Evolutionary conservation across 768 basidiomycete genomes (phyloP).

Genomic region (Lactarius tabidus): DNA sequence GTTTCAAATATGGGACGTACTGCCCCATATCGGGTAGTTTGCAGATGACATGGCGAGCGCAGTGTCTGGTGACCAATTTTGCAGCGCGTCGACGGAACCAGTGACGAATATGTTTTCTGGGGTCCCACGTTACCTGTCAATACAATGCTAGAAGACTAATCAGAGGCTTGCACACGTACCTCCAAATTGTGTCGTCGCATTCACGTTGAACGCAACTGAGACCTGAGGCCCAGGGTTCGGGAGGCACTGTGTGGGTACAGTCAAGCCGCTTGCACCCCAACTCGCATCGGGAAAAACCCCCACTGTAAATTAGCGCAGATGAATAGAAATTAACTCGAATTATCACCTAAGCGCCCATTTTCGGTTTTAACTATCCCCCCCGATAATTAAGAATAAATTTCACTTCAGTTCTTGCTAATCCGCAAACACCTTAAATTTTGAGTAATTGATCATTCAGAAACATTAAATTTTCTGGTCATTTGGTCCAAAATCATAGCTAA

Average conservation of each 20-base stretch:
- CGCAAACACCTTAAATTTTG: too few species aligned
- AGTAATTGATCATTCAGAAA: too few species aligned
- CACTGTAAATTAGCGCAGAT: too few species aligned
- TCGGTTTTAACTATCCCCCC: too few species aligned
- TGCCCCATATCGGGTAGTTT: constrained; percentile 65
- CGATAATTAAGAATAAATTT: too few species aligned
- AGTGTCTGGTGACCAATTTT: constrained; percentile 55
- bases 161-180: constrained; percentile 38
- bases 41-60: constrained; percentile 52
- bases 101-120: constrained; percentile 69
- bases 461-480: too few species aligned
- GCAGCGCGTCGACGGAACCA: constrained; percentile 53
- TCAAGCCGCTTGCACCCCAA: constrained; percentile 67
- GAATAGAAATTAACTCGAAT: too few species aligned
- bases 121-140: background rate
- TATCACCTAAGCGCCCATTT: too few species aligned
- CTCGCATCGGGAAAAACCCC: too few species aligned
- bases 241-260: constrained; percentile 42
- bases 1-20: constrained; percentile 39
- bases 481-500: too few species aligned
- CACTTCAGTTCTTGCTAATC: too few species aligned
- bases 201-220: constrained; percentile 56
- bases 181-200: constrained; percentile 56
- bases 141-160: background rate
- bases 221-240: constrained; percentile 29